Evolutionary conservation across 306 rosid species (phyloP).

Genomic region (Hippophae tibetana): DNA sequence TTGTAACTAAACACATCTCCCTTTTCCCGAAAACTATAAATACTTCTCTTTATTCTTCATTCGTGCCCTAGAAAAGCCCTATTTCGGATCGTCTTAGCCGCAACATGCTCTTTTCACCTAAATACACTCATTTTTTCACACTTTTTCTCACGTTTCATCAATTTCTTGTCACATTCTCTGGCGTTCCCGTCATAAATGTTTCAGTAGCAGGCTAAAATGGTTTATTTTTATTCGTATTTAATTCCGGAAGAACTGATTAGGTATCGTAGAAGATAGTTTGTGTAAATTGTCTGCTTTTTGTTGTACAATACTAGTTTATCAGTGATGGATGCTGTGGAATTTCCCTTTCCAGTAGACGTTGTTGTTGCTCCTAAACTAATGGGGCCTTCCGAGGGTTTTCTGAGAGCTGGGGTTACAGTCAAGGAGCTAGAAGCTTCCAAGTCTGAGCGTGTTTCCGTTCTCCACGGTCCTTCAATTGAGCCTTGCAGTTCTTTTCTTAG

Average conservation of each 20-base stretch:
- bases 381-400: slow-evolving; percentile 44
- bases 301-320: slow-evolving; percentile 14
- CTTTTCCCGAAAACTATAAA: slow-evolving; percentile 99
- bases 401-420: slow-evolving; percentile 33
- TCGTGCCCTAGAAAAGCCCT: slow-evolving; percentile 70
- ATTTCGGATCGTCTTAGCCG: slow-evolving; percentile 46
- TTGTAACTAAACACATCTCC: slow-evolving; percentile 24
- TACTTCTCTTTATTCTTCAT: slow-evolving; percentile 41
- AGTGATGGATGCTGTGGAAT: slow-evolving; percentile 56
- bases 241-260: slow-evolving; percentile 9
- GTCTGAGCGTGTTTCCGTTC: slow-evolving; percentile 24
- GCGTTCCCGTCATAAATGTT: background rate
- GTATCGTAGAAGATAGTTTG: slow-evolving; percentile 14
- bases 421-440: slow-evolving; percentile 39
- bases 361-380: slow-evolving; percentile 35
- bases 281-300: slow-evolving; percentile 1
- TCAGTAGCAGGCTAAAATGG: background rate
- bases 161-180: background rate
- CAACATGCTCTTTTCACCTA: slow-evolving; percentile 37
- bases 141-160: slow-evolving; percentile 10
- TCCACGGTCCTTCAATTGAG: slow-evolving; percentile 25
- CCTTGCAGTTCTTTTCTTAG: slow-evolving; percentile 24
- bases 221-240: slow-evolving; percentile 1
- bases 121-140: slow-evolving; percentile 22
- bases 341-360: slow-evolving; percentile 39